phyloP scores from a whole-genome alignment of 805 yeast genomes.

The Lachancea nothofagi region DNA sequence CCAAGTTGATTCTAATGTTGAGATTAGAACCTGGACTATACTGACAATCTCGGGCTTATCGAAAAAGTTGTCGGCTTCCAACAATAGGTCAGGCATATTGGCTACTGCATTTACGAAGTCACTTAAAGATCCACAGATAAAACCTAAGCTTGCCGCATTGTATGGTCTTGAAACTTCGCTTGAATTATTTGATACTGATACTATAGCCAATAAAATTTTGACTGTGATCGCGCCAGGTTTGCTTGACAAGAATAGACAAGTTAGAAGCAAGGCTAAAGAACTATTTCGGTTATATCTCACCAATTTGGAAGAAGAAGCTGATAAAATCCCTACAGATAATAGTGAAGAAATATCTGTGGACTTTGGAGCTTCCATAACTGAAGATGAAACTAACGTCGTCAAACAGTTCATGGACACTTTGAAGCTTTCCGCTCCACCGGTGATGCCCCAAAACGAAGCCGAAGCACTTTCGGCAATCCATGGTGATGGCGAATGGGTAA shows the following conservation, averaged over 20 bases:
- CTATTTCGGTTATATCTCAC: constrained; percentile 58
- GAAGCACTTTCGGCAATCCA: constrained; percentile 2
- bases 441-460: not conserved
- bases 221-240: constrained; percentile 82
- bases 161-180: constrained; percentile 62
- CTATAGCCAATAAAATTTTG: constrained; percentile 72
- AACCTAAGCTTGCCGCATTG: constrained; percentile 70
- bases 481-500: constrained; percentile 12
- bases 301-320: constrained; percentile 46
- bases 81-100: constrained; percentile 59
- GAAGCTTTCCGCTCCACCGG: constrained; percentile 9
- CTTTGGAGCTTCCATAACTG: constrained; percentile 18
- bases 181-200: constrained; percentile 63
- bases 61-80: constrained; percentile 25
- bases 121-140: constrained; percentile 69
- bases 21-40: constrained; percentile 31
- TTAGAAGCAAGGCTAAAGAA: constrained; percentile 65
- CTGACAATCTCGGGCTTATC: constrained; percentile 24
- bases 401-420: constrained; percentile 22
- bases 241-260: constrained; percentile 65
- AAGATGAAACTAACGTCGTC: constrained; percentile 15
- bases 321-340: constrained; percentile 15
- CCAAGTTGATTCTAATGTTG: constrained; percentile 29
- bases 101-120: constrained; percentile 85
- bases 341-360: constrained; percentile 16